phyloP scores from a whole-genome alignment of 768 basidiomycete genomes.

The Cyathus striatus region DNA sequence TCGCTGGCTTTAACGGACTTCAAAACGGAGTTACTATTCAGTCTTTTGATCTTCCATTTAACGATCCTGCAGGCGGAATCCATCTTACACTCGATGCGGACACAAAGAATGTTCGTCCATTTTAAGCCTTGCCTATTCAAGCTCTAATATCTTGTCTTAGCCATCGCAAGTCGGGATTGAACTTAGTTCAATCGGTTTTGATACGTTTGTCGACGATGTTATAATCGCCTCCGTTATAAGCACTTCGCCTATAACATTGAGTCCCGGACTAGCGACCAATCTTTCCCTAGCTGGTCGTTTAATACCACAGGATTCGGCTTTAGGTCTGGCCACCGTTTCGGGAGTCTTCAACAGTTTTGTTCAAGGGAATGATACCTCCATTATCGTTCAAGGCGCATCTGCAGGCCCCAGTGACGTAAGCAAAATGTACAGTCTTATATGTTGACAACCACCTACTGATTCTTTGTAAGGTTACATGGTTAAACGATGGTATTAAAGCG shows the following conservation, averaged over 20 bases:
- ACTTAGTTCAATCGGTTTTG: constrained; percentile 56
- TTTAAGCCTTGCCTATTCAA: neutral
- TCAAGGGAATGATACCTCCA: constrained; percentile 56
- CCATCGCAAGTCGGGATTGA: constrained; percentile 74
- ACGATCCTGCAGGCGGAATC: constrained; percentile 71
- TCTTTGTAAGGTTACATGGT: constrained; percentile 53
- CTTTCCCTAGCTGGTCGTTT: constrained; percentile 59
- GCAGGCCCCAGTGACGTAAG: constrained; percentile 55
- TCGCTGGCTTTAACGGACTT: constrained; percentile 70
- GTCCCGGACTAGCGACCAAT: constrained; percentile 45
- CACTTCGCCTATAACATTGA: constrained; percentile 43
- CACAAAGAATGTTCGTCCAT: constrained; percentile 47
- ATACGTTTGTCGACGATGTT: constrained; percentile 45
- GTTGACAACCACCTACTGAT: neutral
- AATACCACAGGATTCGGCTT: constrained; percentile 48
- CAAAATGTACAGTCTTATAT: constrained; percentile 1
- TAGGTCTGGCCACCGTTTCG: constrained; percentile 56
- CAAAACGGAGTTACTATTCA: constrained; percentile 57
- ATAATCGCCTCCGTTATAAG: constrained; percentile 58
- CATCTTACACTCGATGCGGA: constrained; percentile 59
- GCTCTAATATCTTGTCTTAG: constrained; percentile 25
- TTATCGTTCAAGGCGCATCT: constrained; percentile 53
- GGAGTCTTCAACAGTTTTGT: constrained; percentile 69
- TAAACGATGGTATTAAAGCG: constrained; percentile 65
- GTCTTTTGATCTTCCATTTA: constrained; percentile 62